Base-by-base conservation (phyloP, 78 protist genomes). In the Paratrimastix pyriformis region DNA sequence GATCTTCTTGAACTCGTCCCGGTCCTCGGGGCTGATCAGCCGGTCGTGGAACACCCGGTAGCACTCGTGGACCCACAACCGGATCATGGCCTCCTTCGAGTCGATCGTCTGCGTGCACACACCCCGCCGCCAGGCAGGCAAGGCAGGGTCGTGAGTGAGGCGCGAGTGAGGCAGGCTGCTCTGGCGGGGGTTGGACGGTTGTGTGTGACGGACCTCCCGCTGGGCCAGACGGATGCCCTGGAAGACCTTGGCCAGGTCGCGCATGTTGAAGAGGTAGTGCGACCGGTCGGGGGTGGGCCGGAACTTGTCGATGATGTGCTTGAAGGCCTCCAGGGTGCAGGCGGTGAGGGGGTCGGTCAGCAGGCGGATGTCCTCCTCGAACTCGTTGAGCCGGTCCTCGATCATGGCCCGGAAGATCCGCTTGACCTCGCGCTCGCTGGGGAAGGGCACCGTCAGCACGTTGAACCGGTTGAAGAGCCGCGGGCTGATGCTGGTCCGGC, bases 241-340 rank as follows among this genome's bases (percentile, higher is more conserved):
- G 60, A 83, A 82, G 39, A 92, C 81, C 58, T 77, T 71, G 43
- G 72, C 18, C 26, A 84, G 2, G 45, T 90, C 91, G 43, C 90
- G 83, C 32, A 90, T 38, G 72, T 84, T 90, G 85, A 86, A 90
- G 26, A 79, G 24, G 70, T 90, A 86, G 79, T 86, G 93, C 1
- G 75, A 50, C 68, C 80, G 83, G 37, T 30, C 11, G 32, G 90
- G 91, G 15, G 79, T 81, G 1, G 93, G 93, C 18, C 73, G 81
- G 50, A 88, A 6, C 2, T 74, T 72, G 52, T 30, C 5, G n/a
- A 40, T 33, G 32, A 86, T 64, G 18, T 1, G 7, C 15, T 38
- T 18, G 68, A 82, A 90, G 26, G 84, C 18, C 54, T 87, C 75
- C 35, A 74, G 1, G 2, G 92, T 83, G 37, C 86, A 72, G 0